Percentiles rank a stretch among this genome's conserved stretches.
phyloP scores from a whole-genome alignment of 768 basidiomycete species.

The Termitomyces sp. region DNA sequence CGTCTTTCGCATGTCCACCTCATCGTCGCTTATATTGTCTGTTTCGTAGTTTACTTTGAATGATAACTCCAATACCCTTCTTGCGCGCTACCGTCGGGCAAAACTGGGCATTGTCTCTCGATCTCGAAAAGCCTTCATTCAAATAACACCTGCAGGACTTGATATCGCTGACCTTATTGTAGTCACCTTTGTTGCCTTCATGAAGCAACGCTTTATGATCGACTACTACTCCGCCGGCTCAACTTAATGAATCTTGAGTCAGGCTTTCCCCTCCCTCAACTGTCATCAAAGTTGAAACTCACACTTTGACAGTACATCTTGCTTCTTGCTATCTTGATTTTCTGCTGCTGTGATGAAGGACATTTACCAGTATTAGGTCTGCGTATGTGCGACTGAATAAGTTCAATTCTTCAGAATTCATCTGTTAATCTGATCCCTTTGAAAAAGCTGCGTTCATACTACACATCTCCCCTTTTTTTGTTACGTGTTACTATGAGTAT shows the following conservation, averaged over 20 bases:
- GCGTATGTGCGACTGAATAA: background rate
- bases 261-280: no score
- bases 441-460: no score
- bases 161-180: constrained; percentile 26
- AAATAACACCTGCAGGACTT: constrained; percentile 27
- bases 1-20: constrained; percentile 5
- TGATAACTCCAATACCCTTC: constrained; percentile 22
- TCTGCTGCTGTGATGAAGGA: background rate
- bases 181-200: constrained; percentile 26
- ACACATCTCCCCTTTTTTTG: no score
- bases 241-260: background rate
- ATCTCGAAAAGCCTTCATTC: constrained; percentile 29
- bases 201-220: constrained; percentile 20
- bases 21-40: background rate
- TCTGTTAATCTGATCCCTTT: no score
- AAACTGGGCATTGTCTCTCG: constrained; percentile 31
- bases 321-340: background rate
- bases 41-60: constrained; percentile 28
- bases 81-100: constrained; percentile 29
- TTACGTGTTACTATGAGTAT: no score
- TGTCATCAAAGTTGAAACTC: background rate
- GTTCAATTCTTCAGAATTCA: no score
- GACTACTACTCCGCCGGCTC: constrained; percentile 11
- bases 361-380: background rate
- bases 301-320: no score